Base-by-base conservation (phyloP, 495 filamentous ascomycete genomes). In the Polyplosphaeria fusca region DNA sequence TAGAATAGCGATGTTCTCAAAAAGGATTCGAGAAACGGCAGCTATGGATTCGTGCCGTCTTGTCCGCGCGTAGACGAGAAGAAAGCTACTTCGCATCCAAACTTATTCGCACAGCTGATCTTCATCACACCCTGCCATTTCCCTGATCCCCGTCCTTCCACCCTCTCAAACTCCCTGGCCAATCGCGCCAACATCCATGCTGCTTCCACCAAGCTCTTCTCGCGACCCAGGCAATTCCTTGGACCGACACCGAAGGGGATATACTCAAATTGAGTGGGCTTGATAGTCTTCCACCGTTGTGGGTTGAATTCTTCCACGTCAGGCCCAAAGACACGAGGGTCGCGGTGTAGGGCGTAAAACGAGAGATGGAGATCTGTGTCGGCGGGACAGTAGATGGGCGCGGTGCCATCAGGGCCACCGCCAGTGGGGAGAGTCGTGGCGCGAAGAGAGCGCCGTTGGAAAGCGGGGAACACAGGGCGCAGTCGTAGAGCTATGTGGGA, bases 111-210 rank as follows among this genome's bases (percentile, higher is more conserved):
- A 30, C 60, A 63, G 2, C 60, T 66, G 19, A 66, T 35, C 23
- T 58, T 56, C 26, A 63, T 23, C 48, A 59, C 53, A 12, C 60
- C 58, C 35, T 59, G 52, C 53, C 60, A 66, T 22, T 51, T 47
- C 27, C 39, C 9, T 9, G 37, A 5, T 5, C 19, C 39, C 16
- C 11, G 11, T 7, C 7, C 19, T 7, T 20, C 13, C 5, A 42
- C 5, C 7, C 16, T 20, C 44, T 52, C 45, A 32, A 57, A 50
- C 3, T 20, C 14, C 25, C 20, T 23, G 7, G 44, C 52, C 11
- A 64, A 32, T 14, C 57, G 18, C 1, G 58, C 39, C 22, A 64
- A 27, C n/a, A 64, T 46, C 24, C 61, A 61, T 2, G 58, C 9
- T 2, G 58, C 61, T 35, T 64, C 58, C 3, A 47, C 28, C 24